Evolutionary conservation across 2,329 filamentous ascomycete species (phyloP).

Genomic region (Penicillium brevicompactum): DNA sequence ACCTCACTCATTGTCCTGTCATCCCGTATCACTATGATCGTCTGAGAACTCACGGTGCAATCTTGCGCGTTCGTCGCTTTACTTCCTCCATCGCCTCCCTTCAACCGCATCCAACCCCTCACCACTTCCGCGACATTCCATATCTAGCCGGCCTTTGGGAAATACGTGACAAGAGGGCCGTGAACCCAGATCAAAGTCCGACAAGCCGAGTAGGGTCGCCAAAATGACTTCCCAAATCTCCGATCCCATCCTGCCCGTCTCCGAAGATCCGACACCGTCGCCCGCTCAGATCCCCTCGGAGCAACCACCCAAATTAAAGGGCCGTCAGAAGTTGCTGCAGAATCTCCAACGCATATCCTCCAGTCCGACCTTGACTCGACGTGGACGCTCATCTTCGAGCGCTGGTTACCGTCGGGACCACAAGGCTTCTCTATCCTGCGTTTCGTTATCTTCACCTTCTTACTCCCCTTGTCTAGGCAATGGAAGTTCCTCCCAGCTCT

Average conservation of each 20-base stretch:
- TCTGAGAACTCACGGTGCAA: constrained; percentile 5
- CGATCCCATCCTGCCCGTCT: constrained; percentile 33
- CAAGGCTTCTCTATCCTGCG: constrained; percentile 67
- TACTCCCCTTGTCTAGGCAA: constrained; percentile 58
- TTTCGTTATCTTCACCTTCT: constrained; percentile 59
- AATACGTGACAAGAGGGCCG: not conserved
- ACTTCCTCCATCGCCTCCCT: not conserved
- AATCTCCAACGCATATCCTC: constrained; percentile 81
- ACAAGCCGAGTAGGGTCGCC: not conserved
- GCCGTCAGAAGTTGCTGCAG: constrained; percentile 69
- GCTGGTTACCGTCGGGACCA: constrained; percentile 65
- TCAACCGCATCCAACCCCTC: not conserved
- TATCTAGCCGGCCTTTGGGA: not conserved
- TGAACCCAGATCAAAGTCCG: not conserved
- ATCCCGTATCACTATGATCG: constrained; percentile 5
- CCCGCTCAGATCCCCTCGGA: constrained; percentile 41
- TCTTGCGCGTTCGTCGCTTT: constrained; percentile 4
- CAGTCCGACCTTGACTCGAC: constrained; percentile 68
- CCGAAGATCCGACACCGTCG: constrained; percentile 35
- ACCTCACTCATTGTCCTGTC: not conserved
- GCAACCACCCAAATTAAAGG: constrained; percentile 62
- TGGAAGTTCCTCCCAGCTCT: constrained; percentile 59
- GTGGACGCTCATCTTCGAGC: constrained; percentile 63
- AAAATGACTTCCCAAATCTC: constrained; percentile 35
- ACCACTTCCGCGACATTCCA: not conserved